phyloP scores from a whole-genome alignment of 2,329 filamentous ascomycete species.

The Elsinoe perseae region DNA sequence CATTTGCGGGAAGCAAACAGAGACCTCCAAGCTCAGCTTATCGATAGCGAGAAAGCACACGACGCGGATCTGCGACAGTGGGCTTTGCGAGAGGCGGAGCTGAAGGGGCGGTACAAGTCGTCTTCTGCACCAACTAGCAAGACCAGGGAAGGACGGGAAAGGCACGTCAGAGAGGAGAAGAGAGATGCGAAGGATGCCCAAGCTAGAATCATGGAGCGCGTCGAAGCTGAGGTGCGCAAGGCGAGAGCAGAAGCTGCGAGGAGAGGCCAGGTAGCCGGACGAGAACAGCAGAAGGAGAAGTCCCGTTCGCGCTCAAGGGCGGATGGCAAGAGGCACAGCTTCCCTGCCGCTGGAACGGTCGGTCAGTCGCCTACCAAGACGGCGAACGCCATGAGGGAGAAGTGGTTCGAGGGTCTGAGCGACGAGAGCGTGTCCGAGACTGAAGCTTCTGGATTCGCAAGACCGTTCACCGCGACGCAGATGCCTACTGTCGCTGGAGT shows the following conservation, averaged over 20 bases:
- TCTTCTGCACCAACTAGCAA: neutral
- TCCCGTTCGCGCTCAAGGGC: constrained; percentile 18
- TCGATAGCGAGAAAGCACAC: constrained; percentile 38
- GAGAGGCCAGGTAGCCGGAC: constrained; percentile 3
- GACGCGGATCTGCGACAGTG: constrained; percentile 36
- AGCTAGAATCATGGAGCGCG: constrained; percentile 21
- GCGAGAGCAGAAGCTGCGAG: constrained; percentile 19
- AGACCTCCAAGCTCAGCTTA: constrained; percentile 33
- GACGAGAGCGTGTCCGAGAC: constrained; percentile 1
- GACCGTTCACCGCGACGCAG: constrained; percentile 41
- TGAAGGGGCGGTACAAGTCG: constrained; percentile 13
- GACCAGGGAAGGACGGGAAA: neutral
- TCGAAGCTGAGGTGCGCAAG: constrained; percentile 27
- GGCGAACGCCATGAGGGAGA: constrained; percentile 42
- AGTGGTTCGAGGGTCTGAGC: constrained; percentile 33
- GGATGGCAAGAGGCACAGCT: constrained; percentile 3
- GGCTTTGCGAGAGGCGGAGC: constrained; percentile 17
- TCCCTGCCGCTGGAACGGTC: constrained; percentile 4
- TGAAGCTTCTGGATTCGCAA: constrained; percentile 42
- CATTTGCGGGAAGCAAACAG: constrained; percentile 35
- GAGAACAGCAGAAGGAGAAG: constrained; percentile 16
- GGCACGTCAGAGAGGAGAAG: neutral
- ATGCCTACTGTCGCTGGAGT: constrained; percentile 30
- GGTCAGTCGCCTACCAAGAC: constrained; percentile 21
- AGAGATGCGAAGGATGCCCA: constrained; percentile 17